These are phyloP conservation scores for Penicillium cosmopolitanum DNA, from an alignment of 495 filamentous ascomycete species.

Conservation along the genomic window DNA sequence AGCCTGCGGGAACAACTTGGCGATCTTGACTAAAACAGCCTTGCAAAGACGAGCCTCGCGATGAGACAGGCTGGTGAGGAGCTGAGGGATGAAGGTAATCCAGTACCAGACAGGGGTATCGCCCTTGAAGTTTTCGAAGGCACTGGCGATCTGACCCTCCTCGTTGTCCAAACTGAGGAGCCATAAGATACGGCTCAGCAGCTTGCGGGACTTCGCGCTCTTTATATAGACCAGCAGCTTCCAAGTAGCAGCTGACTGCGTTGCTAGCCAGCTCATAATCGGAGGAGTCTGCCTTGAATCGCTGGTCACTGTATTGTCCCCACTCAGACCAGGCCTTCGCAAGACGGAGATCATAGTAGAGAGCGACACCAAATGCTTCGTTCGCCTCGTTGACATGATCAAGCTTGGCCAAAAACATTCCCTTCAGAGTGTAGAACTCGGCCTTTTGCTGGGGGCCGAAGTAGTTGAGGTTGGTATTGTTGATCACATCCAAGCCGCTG, in stretches of 20 bases:
- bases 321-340: constrained; percentile 99
- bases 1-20: constrained; percentile 91
- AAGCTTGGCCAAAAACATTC: constrained; percentile 98
- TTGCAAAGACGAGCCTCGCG: constrained; percentile 88
- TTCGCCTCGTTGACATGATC: constrained; percentile 87
- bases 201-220: constrained; percentile 92
- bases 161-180: constrained; percentile 91
- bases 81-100: constrained; percentile 98
- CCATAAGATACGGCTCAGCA: constrained; percentile 96
- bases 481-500: constrained; percentile 95
- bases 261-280: constrained; percentile 82
- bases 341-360: constrained; percentile 92
- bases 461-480: constrained; percentile 98
- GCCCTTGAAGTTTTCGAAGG: constrained; percentile 93
- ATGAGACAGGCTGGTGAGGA: constrained; percentile 84
- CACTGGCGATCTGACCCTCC: constrained; percentile 73
- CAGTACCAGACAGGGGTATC: constrained; percentile 98
- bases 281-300: constrained; percentile 85
- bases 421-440: constrained; percentile 98
- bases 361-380: constrained; percentile 87
- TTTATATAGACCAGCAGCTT: constrained; percentile 96
- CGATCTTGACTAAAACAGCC: constrained; percentile 84
- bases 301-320: constrained; percentile 95
- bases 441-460: constrained; percentile 96
- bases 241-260: constrained; percentile 93